Conservation (phyloP, 2,329 filamentous ascomycete species). For the Aotearoamyces nothofagi region DNA sequence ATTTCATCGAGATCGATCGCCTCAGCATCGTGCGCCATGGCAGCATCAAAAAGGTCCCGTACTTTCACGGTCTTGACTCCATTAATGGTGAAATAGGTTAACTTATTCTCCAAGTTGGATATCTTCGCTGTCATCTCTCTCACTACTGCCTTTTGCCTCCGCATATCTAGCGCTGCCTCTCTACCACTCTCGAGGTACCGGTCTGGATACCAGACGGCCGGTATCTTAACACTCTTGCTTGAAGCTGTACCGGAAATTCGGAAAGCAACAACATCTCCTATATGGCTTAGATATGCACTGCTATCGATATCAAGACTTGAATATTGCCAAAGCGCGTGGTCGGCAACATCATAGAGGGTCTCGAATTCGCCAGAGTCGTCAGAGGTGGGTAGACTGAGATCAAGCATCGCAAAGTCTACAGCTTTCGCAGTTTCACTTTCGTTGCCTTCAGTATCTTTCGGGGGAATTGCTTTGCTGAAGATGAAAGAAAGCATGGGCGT, state of each 20-base stretch:
- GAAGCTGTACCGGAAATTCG: conserved; percentile 26
- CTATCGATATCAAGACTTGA: conserved; percentile 8
- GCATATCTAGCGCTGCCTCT: conserved; percentile 30
- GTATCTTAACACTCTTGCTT: conserved; percentile 31
- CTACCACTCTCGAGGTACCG: conserved; percentile 31
- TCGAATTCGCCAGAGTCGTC: conserved; percentile 10
- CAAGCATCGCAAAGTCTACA: conserved; percentile 17
- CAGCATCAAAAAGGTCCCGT: conserved; percentile 15
- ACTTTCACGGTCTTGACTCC: conserved; percentile 14
- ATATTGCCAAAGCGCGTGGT: conserved; percentile 16
- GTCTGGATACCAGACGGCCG: conserved; percentile 35
- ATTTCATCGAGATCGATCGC: conserved; percentile 6
- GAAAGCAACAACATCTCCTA: conserved; percentile 34
- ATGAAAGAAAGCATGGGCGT: conserved; percentile 1
- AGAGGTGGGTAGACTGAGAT: conserved; percentile 12
- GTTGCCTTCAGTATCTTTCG: conserved; percentile 5
- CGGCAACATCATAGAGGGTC: conserved; percentile 19
- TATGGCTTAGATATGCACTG: conserved; percentile 17
- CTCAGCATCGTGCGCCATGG: conserved; percentile 16
- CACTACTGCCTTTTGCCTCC: conserved; percentile 12
- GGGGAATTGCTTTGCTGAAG: conserved; percentile 3
- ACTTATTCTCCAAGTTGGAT: conserved; percentile 11
- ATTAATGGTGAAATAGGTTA: conserved; percentile 11
- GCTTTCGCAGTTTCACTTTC: conserved; percentile 5
- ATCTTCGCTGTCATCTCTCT: conserved; percentile 16